Conservation (phyloP, 2,329 filamentous ascomycete genomes). For the Clonostachys rosea region DNA sequence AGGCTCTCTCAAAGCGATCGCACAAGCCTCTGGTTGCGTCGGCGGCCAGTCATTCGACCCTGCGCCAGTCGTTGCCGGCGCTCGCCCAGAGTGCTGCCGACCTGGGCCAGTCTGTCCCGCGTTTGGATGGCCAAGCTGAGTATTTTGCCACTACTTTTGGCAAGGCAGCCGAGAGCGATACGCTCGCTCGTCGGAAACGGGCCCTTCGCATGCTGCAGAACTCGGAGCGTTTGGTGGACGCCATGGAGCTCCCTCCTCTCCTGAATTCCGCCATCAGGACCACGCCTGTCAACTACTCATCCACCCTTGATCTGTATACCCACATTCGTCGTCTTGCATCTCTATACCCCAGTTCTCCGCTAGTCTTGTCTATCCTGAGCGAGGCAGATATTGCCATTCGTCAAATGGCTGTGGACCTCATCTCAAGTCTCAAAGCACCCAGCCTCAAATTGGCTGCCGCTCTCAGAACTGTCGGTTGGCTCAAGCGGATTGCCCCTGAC, state of each 20-base stretch:
- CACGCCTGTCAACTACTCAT: slow-evolving; percentile 71
- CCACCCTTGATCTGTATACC: slow-evolving; percentile 86
- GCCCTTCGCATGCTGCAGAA: slow-evolving; percentile 81
- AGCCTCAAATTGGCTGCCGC: slow-evolving; percentile 84
- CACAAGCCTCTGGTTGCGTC: slow-evolving; percentile 82
- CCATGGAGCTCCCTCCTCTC: slow-evolving; percentile 83
- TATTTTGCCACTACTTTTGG: slow-evolving; percentile 80
- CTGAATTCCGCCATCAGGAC: slow-evolving; percentile 73
- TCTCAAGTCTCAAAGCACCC: slow-evolving; percentile 70
- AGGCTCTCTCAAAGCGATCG: slow-evolving; percentile 84
- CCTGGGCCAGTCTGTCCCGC: slow-evolving; percentile 69
- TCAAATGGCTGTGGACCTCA: slow-evolving; percentile 80
- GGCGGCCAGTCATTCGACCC: slow-evolving; percentile 68
- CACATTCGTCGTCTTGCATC: slow-evolving; percentile 84
- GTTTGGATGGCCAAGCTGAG: slow-evolving; percentile 73
- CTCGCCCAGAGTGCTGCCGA: slow-evolving; percentile 62
- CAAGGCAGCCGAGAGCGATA: slow-evolving; percentile 63
- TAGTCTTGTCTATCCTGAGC: slow-evolving; percentile 66
- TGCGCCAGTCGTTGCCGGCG: slow-evolving; percentile 66
- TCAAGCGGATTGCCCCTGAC: slow-evolving; percentile 82
- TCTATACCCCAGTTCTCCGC: slow-evolving; percentile 73
- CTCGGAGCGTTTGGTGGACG: slow-evolving; percentile 82
- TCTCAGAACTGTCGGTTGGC: slow-evolving; percentile 86
- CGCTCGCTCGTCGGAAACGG: slow-evolving; percentile 70
- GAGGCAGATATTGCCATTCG: slow-evolving; percentile 88